These are phyloP conservation scores for Trichoderma sp. DNA, from an alignment of 2,329 filamentous ascomycete species.

Conservation along the genomic window DNA sequence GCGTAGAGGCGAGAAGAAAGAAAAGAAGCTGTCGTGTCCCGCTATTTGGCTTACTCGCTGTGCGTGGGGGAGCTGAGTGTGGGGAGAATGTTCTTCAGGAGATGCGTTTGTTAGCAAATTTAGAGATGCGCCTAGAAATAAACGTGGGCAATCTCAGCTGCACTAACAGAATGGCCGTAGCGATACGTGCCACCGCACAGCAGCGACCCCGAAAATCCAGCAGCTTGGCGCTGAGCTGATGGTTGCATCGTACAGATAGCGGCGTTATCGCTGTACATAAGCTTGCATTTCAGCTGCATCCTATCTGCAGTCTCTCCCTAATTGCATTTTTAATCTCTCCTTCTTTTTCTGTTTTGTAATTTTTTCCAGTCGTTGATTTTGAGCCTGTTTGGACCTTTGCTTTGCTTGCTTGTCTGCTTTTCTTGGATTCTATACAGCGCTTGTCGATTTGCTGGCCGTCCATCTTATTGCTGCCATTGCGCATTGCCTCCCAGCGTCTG, in stretches of 20 bases:
- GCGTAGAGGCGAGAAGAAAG: neutral
- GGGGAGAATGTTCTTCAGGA: neutral
- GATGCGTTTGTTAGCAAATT: neutral
- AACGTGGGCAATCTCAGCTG: neutral
- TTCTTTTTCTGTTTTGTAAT: neutral
- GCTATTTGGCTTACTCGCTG: conserved; percentile 1
- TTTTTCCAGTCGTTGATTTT: neutral
- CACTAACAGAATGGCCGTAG: neutral
- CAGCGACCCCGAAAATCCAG: neutral
- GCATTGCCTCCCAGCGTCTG: neutral
- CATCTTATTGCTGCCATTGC: neutral
- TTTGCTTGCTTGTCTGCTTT: neutral
- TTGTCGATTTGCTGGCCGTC: neutral
- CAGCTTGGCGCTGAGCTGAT: conserved; percentile 16
- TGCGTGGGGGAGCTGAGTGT: conserved; percentile 26
- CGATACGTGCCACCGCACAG: neutral
- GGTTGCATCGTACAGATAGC: conserved; percentile 8
- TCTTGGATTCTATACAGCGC: neutral
- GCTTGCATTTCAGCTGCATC: conserved; percentile 22
- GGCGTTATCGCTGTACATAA: conserved; percentile 16
- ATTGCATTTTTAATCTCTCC: neutral
- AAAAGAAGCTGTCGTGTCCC: conserved; percentile 19
- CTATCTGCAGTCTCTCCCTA: neutral
- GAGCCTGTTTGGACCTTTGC: neutral
- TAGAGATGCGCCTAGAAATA: neutral